Percentiles rank a stretch among this genome's conserved stretches.
Evolutionary conservation across 1,139 yeast genomes (phyloP).

Genomic region (Yamadazyma friedrichii): DNA sequence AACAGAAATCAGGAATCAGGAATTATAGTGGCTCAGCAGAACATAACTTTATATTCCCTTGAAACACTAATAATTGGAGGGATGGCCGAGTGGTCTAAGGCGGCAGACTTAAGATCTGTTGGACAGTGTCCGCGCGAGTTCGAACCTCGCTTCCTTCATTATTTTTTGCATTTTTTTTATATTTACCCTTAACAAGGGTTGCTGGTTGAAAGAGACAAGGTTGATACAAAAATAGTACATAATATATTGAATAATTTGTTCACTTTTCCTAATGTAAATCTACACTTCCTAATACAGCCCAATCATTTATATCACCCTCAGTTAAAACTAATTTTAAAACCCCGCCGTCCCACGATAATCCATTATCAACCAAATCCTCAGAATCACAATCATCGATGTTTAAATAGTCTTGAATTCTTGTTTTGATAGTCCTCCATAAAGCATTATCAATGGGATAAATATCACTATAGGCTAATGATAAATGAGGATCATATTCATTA

Average conservation of each 20-base stretch:
- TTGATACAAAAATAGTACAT: not conserved
- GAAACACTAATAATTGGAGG: constrained; percentile 32
- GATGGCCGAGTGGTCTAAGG: constrained; percentile 59
- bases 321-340: constrained; percentile 67
- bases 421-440: constrained; percentile 60
- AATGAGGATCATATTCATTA: constrained; percentile 67
- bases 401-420: constrained; percentile 68
- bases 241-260: not conserved
- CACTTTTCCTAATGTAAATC: constrained; percentile 31
- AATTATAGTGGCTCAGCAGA: not conserved
- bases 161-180: constrained; percentile 21
- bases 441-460: constrained; percentile 71
- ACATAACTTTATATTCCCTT: too few species aligned
- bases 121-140: constrained; percentile 77
- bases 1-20: too few species aligned
- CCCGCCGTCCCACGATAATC: constrained; percentile 63
- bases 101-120: constrained; percentile 56
- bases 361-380: constrained; percentile 35
- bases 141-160: constrained; percentile 83
- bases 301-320: constrained; percentile 72
- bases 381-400: constrained; percentile 49
- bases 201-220: too few species aligned
- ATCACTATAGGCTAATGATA: constrained; percentile 70
- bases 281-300: constrained; percentile 67
- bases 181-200: too few species aligned